Conservation (phyloP, 352 stramenopile species). For the Thalassiosira allenii region DNA sequence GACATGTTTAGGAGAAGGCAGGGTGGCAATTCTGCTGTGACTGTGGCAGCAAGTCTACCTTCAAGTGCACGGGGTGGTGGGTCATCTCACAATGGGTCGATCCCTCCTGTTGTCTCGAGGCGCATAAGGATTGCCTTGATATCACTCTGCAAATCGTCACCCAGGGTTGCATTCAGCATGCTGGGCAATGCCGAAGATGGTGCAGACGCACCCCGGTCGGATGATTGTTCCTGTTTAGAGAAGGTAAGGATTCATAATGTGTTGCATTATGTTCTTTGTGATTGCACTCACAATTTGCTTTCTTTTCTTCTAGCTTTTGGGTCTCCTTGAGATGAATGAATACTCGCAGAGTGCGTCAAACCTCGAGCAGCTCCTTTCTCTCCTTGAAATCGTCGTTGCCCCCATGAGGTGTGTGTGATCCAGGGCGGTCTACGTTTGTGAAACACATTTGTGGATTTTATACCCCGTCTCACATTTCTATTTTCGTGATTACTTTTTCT, state of each 20-base stretch:
- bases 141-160: conserved; percentile 91
- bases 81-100: conserved; percentile 58
- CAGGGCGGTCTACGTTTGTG: too few relatives aligned
- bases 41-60: conserved; percentile 81
- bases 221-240: too few relatives aligned
- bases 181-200: conserved; percentile 86
- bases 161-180: conserved; percentile 90
- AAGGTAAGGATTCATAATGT: too few relatives aligned
- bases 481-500: too few relatives aligned
- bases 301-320: conserved; percentile 77
- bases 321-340: conserved; percentile 89
- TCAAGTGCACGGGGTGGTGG: conserved; percentile 58
- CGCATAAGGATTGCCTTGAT: conserved; percentile 90
- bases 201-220: conserved; percentile 30
- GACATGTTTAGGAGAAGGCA: conserved; percentile 66
- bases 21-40: conserved; percentile 60
- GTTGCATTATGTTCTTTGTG: not conserved
- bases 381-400: conserved; percentile 91
- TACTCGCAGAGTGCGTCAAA: conserved; percentile 91
- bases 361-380: conserved; percentile 92
- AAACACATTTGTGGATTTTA: too few relatives aligned
- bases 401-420: too few relatives aligned
- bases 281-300: conserved; percentile 63
- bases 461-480: too few relatives aligned
- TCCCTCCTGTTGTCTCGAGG: conserved; percentile 90